These are phyloP conservation scores for Fonsecaea monophora DNA, from an alignment of 2,329 filamentous ascomycete species.

Conservation along the genomic window DNA sequence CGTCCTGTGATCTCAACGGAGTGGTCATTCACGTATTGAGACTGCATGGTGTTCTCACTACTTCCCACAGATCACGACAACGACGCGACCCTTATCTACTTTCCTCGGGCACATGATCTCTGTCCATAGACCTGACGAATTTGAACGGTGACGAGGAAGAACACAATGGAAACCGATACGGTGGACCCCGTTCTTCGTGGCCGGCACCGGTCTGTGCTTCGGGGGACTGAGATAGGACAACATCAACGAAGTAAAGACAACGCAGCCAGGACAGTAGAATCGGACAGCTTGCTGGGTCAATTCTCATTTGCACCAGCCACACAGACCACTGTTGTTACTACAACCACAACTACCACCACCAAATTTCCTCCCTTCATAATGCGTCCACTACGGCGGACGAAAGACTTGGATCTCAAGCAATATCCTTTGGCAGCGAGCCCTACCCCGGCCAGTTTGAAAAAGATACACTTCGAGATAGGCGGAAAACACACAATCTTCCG, in stretches of 20 bases:
- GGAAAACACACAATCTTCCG: slow-evolving; percentile 67
- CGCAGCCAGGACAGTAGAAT: slow-evolving; percentile 34
- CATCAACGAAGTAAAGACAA: slow-evolving; percentile 27
- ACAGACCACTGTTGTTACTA: slow-evolving; percentile 76
- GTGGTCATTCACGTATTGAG: not conserved
- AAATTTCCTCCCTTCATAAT: slow-evolving; percentile 83
- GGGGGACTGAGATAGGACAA: slow-evolving; percentile 7
- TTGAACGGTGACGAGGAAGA: slow-evolving; percentile 9
- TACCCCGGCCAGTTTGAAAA: slow-evolving; percentile 78
- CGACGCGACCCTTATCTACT: slow-evolving; percentile 22
- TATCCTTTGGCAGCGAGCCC: slow-evolving; percentile 86
- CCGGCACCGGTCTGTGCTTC: slow-evolving; percentile 40
- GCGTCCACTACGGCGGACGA: slow-evolving; percentile 72
- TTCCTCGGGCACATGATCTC: slow-evolving; percentile 21
- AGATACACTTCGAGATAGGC: slow-evolving; percentile 75
- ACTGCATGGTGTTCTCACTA: not conserved
- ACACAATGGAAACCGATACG: slow-evolving; percentile 29
- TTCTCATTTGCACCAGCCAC: slow-evolving; percentile 69
- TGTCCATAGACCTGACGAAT: slow-evolving; percentile 1
- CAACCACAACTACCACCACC: slow-evolving; percentile 86
- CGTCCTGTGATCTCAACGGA: not conserved
- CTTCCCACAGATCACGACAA: not conserved
- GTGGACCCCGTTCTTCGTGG: slow-evolving; percentile 31
- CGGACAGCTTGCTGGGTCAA: slow-evolving; percentile 59
- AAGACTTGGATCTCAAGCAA: slow-evolving; percentile 80